Base-by-base conservation (phyloP, 129 eudicot genomes). In the Pittosporum tobira region DNA sequence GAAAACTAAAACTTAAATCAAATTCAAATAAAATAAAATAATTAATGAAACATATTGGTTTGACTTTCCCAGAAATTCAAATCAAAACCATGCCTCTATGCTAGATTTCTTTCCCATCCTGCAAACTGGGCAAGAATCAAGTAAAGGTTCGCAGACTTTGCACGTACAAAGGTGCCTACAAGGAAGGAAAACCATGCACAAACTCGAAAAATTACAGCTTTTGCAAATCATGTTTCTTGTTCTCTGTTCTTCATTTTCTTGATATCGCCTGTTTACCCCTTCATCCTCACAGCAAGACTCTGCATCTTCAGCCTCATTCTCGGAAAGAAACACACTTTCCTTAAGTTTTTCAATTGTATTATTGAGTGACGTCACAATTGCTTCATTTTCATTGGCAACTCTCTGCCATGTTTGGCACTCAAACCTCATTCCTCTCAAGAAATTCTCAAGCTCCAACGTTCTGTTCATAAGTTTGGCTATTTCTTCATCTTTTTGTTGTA, bases 81-180 rank as follows among this genome's bases (percentile, higher is more conserved):
- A 31, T 31, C 37, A 72, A 62, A 77, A 27, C 31, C 76, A 29
- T 20, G 79, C 87, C 60, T 88, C 87, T 62, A 84, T 84, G 75
- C 68, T 77, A 64, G 71, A 79, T 70, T 79, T 76, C 71, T 84
- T 81, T 3, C 59, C 71, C 73, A 72, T 62, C 5, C 67, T 69
- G 75, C 96, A 88, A 15, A 88, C 72, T 13, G 96, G 94, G 64
- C 94, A 88, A 27, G 84, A 69, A 72, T 77, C 68, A 26, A 84
- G 74, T 51, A 76, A 76, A 66, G 51, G 73, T 57, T 75, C 88
- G 71, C 94, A 88, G 18, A 60, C 75, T 63, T 68, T 70, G 73
- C 96, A 88, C 5, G 73, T 64, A 66, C 88, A 80, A 5, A 88
- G 69, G 63, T 88, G 96, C 68, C 94, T 78, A n/a, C 96, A 88